Conservation (phyloP, 306 rosid species). For the Sophora flavescens region DNA sequence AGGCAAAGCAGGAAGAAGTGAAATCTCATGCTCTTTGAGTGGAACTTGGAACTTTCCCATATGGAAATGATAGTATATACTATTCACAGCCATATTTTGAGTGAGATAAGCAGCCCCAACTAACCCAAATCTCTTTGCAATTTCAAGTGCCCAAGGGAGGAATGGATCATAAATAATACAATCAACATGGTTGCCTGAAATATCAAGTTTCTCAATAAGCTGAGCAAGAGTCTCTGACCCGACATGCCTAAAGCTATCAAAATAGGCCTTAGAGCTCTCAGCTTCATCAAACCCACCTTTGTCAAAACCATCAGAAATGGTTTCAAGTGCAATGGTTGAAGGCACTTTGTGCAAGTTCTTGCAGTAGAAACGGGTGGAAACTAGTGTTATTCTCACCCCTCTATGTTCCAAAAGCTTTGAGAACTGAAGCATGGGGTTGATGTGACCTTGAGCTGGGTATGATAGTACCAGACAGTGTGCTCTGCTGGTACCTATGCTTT, state of each 20-base stretch:
- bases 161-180: constrained; percentile 41
- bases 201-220: constrained; percentile 33
- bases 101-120: constrained; percentile 37
- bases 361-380: constrained; percentile 9
- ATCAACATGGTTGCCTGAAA: constrained; percentile 13
- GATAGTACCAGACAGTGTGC: neutral
- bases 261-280: neutral
- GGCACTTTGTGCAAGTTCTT: constrained; percentile 29
- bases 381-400: constrained; percentile 21
- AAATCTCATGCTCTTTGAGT: constrained; percentile 18
- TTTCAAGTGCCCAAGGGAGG: constrained; percentile 40
- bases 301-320: constrained; percentile 45
- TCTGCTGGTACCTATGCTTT: neutral
- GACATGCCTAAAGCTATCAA: neutral
- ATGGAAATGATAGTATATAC: constrained; percentile 35
- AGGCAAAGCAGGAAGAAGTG: constrained; percentile 30
- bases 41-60: constrained; percentile 21
- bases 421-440: constrained; percentile 35
- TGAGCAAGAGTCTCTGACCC: constrained; percentile 28
- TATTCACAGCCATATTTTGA: constrained; percentile 35
- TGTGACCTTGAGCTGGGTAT: constrained; percentile 6
- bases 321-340: constrained; percentile 21
- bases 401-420: constrained; percentile 14
- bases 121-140: constrained; percentile 36
- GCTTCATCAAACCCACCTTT: neutral